Evolutionary conservation across 163 green algal genomes (phyloP).

Genomic region (Coccomyxa subellipsoidea): DNA sequence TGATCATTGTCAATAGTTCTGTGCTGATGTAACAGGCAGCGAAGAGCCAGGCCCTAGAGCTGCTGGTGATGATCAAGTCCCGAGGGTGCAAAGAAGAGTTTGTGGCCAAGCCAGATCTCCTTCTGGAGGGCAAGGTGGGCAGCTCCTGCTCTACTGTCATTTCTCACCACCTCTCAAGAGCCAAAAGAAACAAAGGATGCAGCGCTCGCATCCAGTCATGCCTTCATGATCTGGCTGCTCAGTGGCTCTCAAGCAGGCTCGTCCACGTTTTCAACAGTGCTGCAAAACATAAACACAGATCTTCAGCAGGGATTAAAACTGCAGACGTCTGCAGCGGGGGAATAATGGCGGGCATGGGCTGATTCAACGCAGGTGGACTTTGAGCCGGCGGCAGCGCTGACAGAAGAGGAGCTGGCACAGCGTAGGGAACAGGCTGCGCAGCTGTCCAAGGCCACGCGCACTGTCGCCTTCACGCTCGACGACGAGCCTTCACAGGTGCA

Average conservation of each 20-base stretch:
- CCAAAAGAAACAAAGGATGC: too few relatives aligned
- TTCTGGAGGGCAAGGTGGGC: conserved; percentile 60
- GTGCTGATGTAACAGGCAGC: conserved; percentile 22
- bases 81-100: conserved; percentile 78
- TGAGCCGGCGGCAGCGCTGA: conserved; percentile 50
- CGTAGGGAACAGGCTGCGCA: conserved; percentile 34
- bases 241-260: too few relatives aligned
- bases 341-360: too few relatives aligned
- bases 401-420: conserved; percentile 45
- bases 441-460: conserved; percentile 30
- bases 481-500: conserved; percentile 18
- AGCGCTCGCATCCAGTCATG: too few relatives aligned
- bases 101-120: conserved; percentile 54
- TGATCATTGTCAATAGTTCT: too few relatives aligned
- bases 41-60: conserved; percentile 13
- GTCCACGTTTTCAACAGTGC: too few relatives aligned
- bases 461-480: conserved; percentile 33
- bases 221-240: too few relatives aligned
- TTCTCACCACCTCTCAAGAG: too few relatives aligned
- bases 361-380: conserved; percentile 64
- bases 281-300: too few relatives aligned
- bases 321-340: too few relatives aligned
- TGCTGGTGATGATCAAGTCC: conserved; percentile 41
- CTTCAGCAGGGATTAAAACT: too few relatives aligned
- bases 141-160: not conserved